A percentile compares a stretch with the other conserved stretches of the same genome.
Conservation (phyloP, 78 protist species). For the Emiliania huxleyi region DNA sequence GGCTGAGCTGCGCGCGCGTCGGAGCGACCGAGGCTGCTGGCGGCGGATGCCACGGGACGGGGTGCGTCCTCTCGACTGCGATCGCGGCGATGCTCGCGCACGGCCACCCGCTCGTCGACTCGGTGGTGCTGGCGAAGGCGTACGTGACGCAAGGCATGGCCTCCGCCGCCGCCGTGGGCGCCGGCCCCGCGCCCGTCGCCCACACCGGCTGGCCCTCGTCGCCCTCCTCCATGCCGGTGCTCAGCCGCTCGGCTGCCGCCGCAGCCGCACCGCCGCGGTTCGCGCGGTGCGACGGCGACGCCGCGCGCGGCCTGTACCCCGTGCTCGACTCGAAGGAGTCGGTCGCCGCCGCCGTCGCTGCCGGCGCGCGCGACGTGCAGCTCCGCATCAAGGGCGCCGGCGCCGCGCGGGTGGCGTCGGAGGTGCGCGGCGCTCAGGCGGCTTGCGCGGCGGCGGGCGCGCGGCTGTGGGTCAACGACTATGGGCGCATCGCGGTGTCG, state of each 20-base stretch:
- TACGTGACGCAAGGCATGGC: background rate
- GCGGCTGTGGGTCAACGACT: conserved; percentile 30
- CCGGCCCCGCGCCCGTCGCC: conserved; percentile 14
- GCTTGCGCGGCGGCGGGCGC: background rate
- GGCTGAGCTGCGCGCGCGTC: background rate
- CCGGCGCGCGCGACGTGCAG: conserved; percentile 15
- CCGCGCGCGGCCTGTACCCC: background rate
- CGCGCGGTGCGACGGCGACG: background rate
- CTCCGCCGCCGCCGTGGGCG: background rate
- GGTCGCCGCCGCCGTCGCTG: background rate
- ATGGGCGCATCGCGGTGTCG: background rate
- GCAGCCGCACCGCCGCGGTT: background rate
- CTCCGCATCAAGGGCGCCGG: background rate
- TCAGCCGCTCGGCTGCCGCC: background rate
- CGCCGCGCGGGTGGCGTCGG: too few species aligned
- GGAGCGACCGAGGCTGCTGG: background rate
- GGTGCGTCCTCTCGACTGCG: conserved; percentile 24
- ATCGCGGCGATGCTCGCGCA: conserved; percentile 22
- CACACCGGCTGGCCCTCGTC: background rate
- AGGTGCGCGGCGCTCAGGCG: background rate
- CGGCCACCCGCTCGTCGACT: background rate
- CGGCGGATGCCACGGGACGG: background rate
- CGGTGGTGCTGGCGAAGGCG: conserved; percentile 12
- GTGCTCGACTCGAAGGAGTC: background rate
- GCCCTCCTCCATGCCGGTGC: background rate